phyloP scores from a whole-genome alignment of 73 alveolate species.

The Paraurostyla sp. region DNA sequence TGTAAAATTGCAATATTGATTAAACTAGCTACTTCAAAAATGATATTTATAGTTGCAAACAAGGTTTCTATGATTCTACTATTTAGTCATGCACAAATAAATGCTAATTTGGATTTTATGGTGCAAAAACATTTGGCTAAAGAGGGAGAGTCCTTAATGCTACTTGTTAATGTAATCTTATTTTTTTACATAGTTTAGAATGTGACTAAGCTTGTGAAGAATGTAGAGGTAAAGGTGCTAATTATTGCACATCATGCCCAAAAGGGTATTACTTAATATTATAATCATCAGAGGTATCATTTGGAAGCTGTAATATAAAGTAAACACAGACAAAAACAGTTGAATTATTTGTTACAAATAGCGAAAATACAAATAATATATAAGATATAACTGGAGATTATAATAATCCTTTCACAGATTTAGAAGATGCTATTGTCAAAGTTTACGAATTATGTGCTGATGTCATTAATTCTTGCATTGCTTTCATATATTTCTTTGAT shows the following conservation, averaged over 20 bases:
- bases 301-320: not conserved
- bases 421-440: not conserved
- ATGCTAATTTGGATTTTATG: not conserved
- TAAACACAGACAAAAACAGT: not conserved
- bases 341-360: not conserved
- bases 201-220: not conserved
- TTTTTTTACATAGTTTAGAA: not conserved
- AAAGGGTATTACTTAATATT: not conserved
- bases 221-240: not conserved
- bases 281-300: not conserved
- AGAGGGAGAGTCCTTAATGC: not conserved
- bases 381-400: not conserved
- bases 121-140: not conserved
- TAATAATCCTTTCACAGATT: not conserved
- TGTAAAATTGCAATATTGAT: not conserved
- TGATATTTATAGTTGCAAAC: not conserved
- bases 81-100: not conserved
- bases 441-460: not conserved
- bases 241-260: not conserved
- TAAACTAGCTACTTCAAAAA: not conserved
- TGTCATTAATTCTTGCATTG: too few species aligned
- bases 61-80: not conserved
- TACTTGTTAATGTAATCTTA: not conserved
- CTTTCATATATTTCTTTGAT: too few species aligned
- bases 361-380: not conserved